Base-by-base conservation (phyloP, 352 stramenopile genomes). In the Phytophthora tentaculata region DNA sequence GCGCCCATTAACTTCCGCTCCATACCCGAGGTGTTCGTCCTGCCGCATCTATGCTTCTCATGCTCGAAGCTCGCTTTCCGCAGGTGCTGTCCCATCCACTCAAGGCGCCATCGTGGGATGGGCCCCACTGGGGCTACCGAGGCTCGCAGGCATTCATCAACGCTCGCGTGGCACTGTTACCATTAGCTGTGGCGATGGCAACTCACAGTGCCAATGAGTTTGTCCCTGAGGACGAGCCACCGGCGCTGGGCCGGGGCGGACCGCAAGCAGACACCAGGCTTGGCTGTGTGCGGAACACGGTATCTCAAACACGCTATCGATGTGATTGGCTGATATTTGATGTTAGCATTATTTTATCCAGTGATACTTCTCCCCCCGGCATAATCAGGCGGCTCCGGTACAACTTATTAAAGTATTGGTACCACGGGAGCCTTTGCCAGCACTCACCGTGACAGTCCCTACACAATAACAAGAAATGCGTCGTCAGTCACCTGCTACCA, bases 11-110 rank as follows among this genome's bases (percentile, higher is more conserved):
- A 44, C 24, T 54, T 57, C 50, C 48, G 49, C 37, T 49, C 47
- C 32, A 57, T 52, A 35, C 48, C 14, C 32, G n/a, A 35, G 22
- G 53, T 29, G 35, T 26, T 50, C 26, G 19, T 43, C 35, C 47
- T 26, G 62, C 54, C 54, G 55, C 62, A 60, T 70, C 62, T 70
- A 70, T 70, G 37, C 16, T 45, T 61, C 47, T 26, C 54, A 56
- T 67, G 41, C 61, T 48, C 45, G 53, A 14, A 22, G 32, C 58
- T 59, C 48, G 35, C 47, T 44, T 45, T 58, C 58, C 35, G 62
- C 61, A 51, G 61, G 54, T 69, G 61, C 62, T 64, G 54, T 20
- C 61, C 47, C 54, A 64, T 69, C 54, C 61, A 66, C 20, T 53
- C 58, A 47, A 39, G 8, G 5, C 0, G 20, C 20, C 60, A 69